Evolutionary conservation across 352 stramenopile species (phyloP), one percentile per base, ranked within the genome.

Genomic region (Phytophthora agathidicida): DNA sequence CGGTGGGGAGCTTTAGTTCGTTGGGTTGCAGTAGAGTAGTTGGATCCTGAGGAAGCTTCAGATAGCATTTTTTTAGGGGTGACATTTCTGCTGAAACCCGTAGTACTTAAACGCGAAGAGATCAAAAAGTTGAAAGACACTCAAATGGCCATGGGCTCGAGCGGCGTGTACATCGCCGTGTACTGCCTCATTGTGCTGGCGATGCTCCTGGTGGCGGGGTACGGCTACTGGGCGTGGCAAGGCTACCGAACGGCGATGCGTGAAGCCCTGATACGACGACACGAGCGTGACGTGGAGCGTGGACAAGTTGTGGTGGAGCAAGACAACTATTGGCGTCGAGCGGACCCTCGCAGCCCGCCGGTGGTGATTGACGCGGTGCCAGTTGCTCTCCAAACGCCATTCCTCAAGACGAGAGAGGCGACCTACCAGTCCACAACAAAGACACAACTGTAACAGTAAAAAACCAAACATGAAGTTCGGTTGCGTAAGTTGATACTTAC

Each of bases 121-220:
- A n/a, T n/a, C n/a, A n/a, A n/a, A n/a, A n/a, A n/a, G n/a, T n/a
- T n/a, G n/a, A n/a, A n/a, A n/a, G n/a, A n/a, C n/a, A n/a, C n/a
- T n/a, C n/a, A n/a, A n/a, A n/a, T n/a, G n/a, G n/a, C 11, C n/a
- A 69, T 65, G 39, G 39, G 53, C 41, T 33, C 46, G 10, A 60
- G 44, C 28, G 50, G 45, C 20, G 61, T 42, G 35, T 75, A 65
- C 61, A 52, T 68, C 41, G 41, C 56, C 16, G 50, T 71, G 7
- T 76, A 76, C 41, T 73, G 63, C 57, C 32, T 76, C 14, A 37
- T 67, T n/a, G 32, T 76, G 31, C 43, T 70, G 13, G 63, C 39
- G n/a, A 65, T 73, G 63, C 38, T 76, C n/a, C 17, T 62, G 19
- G 54, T 66, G 23, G 49, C 45, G 5, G 39, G 55, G 3, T 67